A percentile compares a stretch with the other conserved stretches of the same genome.
phyloP scores from a whole-genome alignment of 768 basidiomycete species.

The Lactifluus volemus region DNA sequence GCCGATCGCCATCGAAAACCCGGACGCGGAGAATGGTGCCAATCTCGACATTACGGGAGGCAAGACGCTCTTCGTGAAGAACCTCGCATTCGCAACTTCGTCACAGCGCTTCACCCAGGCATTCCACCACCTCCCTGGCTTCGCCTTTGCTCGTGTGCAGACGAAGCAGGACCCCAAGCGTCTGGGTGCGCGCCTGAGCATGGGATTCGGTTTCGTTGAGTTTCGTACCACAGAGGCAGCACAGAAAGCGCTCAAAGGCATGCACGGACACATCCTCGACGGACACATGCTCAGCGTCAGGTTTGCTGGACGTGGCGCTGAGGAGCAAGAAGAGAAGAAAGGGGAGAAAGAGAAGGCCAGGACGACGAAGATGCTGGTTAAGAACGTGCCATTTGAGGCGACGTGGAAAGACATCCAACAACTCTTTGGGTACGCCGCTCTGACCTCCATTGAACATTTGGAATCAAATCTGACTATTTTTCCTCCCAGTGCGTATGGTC shows the following conservation, averaged over 20 bases:
- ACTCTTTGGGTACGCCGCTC: slow-evolving; percentile 63
- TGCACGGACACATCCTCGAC: slow-evolving; percentile 79
- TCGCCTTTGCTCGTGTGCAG: slow-evolving; percentile 82
- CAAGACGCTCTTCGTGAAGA: slow-evolving; percentile 90
- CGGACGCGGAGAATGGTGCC: slow-evolving; percentile 26
- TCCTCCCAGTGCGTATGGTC: slow-evolving; percentile 65
- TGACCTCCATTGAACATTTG: neutral
- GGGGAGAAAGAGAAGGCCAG: slow-evolving; percentile 34
- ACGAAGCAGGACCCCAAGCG: slow-evolving; percentile 83
- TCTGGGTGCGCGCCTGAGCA: slow-evolving; percentile 56
- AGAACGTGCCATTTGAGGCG: slow-evolving; percentile 97
- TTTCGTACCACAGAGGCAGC: slow-evolving; percentile 74
- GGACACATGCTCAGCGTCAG: slow-evolving; percentile 78
- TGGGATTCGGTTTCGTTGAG: slow-evolving; percentile 96
- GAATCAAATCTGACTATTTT: neutral
- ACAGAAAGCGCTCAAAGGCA: slow-evolving; percentile 59
- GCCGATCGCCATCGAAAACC: slow-evolving; percentile 28
- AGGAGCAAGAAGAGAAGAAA: slow-evolving; percentile 41
- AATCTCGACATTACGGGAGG: slow-evolving; percentile 50
- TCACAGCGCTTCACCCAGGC: slow-evolving; percentile 58
- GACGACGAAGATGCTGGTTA: slow-evolving; percentile 93
- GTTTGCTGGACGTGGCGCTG: slow-evolving; percentile 75
- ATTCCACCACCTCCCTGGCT: slow-evolving; percentile 69
- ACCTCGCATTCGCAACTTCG: slow-evolving; percentile 88
- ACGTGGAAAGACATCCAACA: slow-evolving; percentile 87